phyloP scores from a whole-genome alignment of 108 stramenopile genomes.

The Cyclotella atomus region DNA sequence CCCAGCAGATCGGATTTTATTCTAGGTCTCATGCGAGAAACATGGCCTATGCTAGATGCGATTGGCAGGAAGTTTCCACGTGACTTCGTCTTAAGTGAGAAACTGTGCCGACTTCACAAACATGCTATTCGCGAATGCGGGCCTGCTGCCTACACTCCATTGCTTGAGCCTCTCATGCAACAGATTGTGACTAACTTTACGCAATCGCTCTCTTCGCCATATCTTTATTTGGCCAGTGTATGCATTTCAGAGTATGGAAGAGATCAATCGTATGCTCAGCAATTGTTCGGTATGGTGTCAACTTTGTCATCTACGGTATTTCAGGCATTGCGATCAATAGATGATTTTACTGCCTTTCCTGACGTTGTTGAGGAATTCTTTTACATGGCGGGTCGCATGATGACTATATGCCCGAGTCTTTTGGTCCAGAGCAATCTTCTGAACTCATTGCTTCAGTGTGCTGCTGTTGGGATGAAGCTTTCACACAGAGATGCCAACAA shows the following conservation, averaged over 20 bases:
- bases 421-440: slow-evolving; percentile 70
- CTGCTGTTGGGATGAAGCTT: slow-evolving; percentile 79
- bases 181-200: slow-evolving; percentile 77
- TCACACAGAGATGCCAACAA: slow-evolving; percentile 88
- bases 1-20: slow-evolving; percentile 66
- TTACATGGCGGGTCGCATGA: slow-evolving; percentile 88
- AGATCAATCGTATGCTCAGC: slow-evolving; percentile 46
- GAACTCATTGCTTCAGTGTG: slow-evolving; percentile 75
- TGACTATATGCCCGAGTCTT: slow-evolving; percentile 79
- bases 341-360: slow-evolving; percentile 87
- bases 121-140: slow-evolving; percentile 88
- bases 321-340: slow-evolving; percentile 54
- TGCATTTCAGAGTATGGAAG: slow-evolving; percentile 87
- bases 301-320: slow-evolving; percentile 69
- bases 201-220: slow-evolving; percentile 76
- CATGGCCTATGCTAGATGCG: slow-evolving; percentile 86
- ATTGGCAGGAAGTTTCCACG: slow-evolving; percentile 66
- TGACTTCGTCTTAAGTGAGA: slow-evolving; percentile 80
- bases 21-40: slow-evolving; percentile 75
- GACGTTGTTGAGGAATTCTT: slow-evolving; percentile 97
- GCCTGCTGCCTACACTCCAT: slow-evolving; percentile 72
- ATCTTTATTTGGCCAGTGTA: slow-evolving; percentile 89
- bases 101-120: slow-evolving; percentile 94
- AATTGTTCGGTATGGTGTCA: slow-evolving; percentile 78
- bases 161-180: slow-evolving; percentile 77